Evolutionary conservation across 805 yeast species (phyloP).

Genomic region (Ascoidea tarda): DNA sequence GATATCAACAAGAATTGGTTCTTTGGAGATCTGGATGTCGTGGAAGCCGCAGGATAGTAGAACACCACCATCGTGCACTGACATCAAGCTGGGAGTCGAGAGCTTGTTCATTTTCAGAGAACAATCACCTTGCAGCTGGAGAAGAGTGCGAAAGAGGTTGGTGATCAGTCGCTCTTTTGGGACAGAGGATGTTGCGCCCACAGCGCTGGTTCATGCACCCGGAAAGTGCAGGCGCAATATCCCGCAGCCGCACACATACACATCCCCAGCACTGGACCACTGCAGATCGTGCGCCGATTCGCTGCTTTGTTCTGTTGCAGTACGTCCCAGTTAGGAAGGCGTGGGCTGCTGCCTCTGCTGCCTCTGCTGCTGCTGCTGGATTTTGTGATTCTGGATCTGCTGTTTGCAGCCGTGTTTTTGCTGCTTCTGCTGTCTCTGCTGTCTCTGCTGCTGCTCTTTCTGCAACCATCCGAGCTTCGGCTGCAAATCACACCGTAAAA

Average conservation of each 20-base stretch:
- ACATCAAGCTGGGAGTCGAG: no score
- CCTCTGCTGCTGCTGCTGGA: not conserved
- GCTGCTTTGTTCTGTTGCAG: no score
- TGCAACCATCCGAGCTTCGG: not conserved
- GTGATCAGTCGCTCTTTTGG: not conserved
- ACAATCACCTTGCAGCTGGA: not conserved
- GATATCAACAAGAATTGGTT: not conserved
- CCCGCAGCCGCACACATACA: no score
- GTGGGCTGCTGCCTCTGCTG: not conserved
- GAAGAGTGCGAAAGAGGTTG: not conserved
- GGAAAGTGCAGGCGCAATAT: no score
- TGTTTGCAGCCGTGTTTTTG: not conserved
- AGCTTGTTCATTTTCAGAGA: no score
- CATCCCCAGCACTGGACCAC: no score
- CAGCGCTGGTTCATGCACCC: no score
- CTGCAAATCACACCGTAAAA: not conserved
- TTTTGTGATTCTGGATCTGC: no score
- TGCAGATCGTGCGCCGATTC: no score
- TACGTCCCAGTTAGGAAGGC: no score
- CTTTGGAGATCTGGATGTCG: not conserved
- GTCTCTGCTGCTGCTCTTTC: not conserved
- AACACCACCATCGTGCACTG: not conserved
- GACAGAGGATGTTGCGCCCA: no score
- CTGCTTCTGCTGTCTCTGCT: not conserved
- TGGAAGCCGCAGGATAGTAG: not conserved